Conservation (phyloP, 345 rosid genomes). For the Linum tenue region DNA sequence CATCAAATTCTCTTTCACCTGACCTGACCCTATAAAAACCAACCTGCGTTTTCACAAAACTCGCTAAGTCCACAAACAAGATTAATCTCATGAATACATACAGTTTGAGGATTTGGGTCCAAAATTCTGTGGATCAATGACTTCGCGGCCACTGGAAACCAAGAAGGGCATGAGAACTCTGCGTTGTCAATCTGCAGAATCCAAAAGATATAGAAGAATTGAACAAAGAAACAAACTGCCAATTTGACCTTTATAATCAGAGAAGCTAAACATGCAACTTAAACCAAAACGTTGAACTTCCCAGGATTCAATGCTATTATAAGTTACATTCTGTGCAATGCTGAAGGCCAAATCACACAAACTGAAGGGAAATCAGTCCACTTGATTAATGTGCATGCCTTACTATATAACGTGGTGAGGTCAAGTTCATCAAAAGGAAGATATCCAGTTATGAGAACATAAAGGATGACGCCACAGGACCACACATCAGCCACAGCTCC, state of each 20-base stretch:
- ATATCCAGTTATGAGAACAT: constrained; percentile 92
- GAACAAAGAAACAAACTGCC: neutral
- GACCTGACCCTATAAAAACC: neutral
- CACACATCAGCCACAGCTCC: constrained; percentile 95
- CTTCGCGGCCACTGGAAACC: constrained; percentile 85
- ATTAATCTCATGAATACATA: constrained; percentile 30
- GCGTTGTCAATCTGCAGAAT: constrained; percentile 69
- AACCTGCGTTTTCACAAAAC: no score
- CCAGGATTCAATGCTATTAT: neutral
- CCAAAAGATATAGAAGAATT: neutral
- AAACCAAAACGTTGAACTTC: neutral
- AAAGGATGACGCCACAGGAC: constrained; percentile 95
- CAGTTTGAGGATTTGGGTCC: constrained; percentile 86
- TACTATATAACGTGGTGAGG: constrained; percentile 82
- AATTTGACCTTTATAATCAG: neutral
- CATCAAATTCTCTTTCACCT: neutral
- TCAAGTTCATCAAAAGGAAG: constrained; percentile 98
- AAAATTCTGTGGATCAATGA: constrained; percentile 67
- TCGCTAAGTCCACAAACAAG: neutral
- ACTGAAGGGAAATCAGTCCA: constrained; percentile 9
- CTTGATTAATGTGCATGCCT: constrained; percentile 47
- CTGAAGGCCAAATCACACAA: constrained; percentile 6
- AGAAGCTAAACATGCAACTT: neutral
- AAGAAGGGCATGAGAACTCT: constrained; percentile 78
- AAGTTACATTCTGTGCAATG: no score